Percentiles rank a stretch among this genome's conserved stretches.
Conservation (phyloP, 2,329 filamentous ascomycete genomes). For the Diaporthe ilicicola region DNA sequence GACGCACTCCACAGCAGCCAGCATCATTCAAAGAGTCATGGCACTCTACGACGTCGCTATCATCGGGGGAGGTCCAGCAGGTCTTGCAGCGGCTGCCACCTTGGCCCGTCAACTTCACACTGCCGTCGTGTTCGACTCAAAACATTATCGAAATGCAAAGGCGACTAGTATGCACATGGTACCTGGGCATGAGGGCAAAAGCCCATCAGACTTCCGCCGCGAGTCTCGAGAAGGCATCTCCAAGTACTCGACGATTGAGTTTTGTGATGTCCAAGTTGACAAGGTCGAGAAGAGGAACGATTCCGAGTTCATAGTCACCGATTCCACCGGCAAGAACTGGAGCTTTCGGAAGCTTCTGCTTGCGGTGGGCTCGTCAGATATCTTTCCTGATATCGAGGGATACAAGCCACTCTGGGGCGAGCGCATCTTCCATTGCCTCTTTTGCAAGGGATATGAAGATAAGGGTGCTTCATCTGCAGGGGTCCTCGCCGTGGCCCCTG, state of each 20-base stretch:
- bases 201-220: conserved; percentile 45
- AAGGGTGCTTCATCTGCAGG: conserved; percentile 54
- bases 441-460: conserved; percentile 68
- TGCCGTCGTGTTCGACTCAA: conserved; percentile 58
- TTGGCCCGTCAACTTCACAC: conserved; percentile 59
- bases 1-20: not conserved
- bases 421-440: conserved; percentile 66
- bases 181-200: conserved; percentile 48
- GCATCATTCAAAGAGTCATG: not conserved
- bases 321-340: conserved; percentile 51
- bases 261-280: conserved; percentile 35
- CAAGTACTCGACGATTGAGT: conserved; percentile 46
- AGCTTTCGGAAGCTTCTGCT: conserved; percentile 62
- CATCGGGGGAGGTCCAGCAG: conserved; percentile 61
- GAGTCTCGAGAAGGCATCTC: conserved; percentile 44
- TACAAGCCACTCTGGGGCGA: conserved; percentile 63
- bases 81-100: conserved; percentile 54
- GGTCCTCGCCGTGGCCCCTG: conserved; percentile 37
- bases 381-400: conserved; percentile 58
- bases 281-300: conserved; percentile 33
- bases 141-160: conserved; percentile 57
- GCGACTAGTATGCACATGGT: conserved; percentile 59
- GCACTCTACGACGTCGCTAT: conserved; percentile 47
- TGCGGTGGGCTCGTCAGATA: conserved; percentile 61
- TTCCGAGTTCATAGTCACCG: conserved; percentile 39